phyloP scores from a whole-genome alignment of 805 yeast species.

The Candida loeiensis region DNA sequence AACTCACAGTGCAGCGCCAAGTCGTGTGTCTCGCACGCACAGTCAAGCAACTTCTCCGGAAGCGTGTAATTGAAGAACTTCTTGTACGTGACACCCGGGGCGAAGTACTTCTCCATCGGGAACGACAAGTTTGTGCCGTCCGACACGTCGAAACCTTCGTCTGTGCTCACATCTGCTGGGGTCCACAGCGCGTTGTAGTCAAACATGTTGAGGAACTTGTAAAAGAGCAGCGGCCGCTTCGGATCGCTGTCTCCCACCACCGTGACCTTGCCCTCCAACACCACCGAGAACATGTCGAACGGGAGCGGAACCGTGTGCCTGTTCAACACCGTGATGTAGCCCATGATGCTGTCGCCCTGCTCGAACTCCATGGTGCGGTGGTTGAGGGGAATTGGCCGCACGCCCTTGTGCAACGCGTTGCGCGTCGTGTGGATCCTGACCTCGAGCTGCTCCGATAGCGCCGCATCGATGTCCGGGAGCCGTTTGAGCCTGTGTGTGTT shows the following conservation, averaged over 20 bases:
- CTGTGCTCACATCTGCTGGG: constrained; percentile 18
- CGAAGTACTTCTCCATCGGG: constrained; percentile 16
- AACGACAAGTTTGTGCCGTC: constrained; percentile 19
- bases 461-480: constrained; percentile 15
- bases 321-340: constrained; percentile 22
- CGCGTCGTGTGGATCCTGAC: constrained; percentile 19
- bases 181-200: constrained; percentile 32
- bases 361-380: constrained; percentile 19
- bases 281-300: constrained; percentile 28
- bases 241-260: constrained; percentile 21
- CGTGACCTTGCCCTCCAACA: constrained; percentile 25
- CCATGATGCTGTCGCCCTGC: constrained; percentile 27
- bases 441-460: constrained; percentile 17
- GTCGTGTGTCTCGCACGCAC: constrained; percentile 26
- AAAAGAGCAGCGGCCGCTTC: constrained; percentile 20
- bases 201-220: constrained; percentile 30
- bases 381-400: constrained; percentile 16
- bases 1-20: constrained; percentile 23
- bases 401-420: constrained; percentile 16
- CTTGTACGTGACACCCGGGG: constrained; percentile 23
- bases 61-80: constrained; percentile 26
- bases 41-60: constrained; percentile 26
- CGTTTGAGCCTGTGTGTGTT: constrained; percentile 25
- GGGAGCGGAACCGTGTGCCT: constrained; percentile 16
- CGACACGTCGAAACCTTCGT: constrained; percentile 16